Base-by-base conservation (phyloP, 2,329 filamentous ascomycete species). In the Phoma herbarum region DNA sequence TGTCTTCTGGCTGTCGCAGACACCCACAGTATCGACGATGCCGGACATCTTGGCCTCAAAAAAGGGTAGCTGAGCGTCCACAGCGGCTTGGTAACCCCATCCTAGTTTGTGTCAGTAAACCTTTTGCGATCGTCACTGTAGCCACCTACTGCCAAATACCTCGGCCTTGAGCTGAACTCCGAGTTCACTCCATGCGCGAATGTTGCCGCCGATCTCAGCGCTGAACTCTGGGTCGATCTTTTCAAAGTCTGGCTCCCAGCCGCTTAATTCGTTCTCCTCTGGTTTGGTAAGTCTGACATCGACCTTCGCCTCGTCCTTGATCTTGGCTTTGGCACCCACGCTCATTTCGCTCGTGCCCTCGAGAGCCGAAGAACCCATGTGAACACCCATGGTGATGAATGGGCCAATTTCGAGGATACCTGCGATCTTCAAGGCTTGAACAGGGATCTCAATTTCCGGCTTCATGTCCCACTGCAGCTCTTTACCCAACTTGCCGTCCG, bases 361-460 rank as follows among this genome's bases (percentile, higher is more conserved):
- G 12, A 70, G 55, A 8, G 60, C 60, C 5, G 57, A 59, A n/a
- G 68, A 64, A 6, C 63, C 68, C 18, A 66, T 52, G 35, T 70
- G 66, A 25, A 69, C 55, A 18, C 68, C 66, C 49, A 70, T 58
- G 16, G 60, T 66, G 16, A 68, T 57, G 23, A 65, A 68, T 0
- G 68, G 68, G 5, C 68, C 68, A 35, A 70, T 59, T 22, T 66
- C 57, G 9, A 70, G 43, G 10, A 70, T 37, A 3, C 52, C 52
- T 23, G 47, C 52, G 31, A 70, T 68, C 29, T 62, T 65, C 29
- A 70, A 50, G 6, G 61, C 66, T n/a, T 50, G 56, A 16, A 70
- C 57, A 3, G 66, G 66, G 20, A 70, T 69, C 28, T 65, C 65
- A 20, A 70, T 66, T 33, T 67, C 59, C 25, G 67, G 65, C 18